A percentile compares a stretch with the other conserved stretches of the same genome.
Evolutionary conservation across 2,329 filamentous ascomycete genomes (phyloP).

Genomic region (Zymoseptoria passerinii): DNA sequence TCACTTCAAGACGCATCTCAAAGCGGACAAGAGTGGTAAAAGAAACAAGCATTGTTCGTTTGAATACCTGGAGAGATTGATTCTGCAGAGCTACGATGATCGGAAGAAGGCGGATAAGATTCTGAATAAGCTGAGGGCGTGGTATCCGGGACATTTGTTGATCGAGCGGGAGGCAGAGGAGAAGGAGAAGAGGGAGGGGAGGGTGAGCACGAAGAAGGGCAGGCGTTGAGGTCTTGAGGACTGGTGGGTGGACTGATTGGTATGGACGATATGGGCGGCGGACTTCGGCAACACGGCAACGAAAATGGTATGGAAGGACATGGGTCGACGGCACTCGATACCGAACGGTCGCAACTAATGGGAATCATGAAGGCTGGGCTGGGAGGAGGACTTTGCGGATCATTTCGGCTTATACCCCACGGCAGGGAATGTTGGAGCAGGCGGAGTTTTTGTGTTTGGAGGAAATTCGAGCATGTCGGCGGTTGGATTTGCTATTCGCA

Average conservation of each 20-base stretch:
- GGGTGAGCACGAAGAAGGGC: background rate
- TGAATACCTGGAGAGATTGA: conserved; percentile 33
- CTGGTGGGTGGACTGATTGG: too few species aligned
- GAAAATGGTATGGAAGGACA: background rate
- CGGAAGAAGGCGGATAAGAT: conserved; percentile 40
- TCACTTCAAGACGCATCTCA: conserved; percentile 27
- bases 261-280: too few species aligned
- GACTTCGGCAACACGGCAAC: background rate
- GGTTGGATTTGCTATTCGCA: background rate
- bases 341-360: background rate
- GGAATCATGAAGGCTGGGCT: background rate
- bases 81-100: conserved; percentile 89
- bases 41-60: conserved; percentile 18
- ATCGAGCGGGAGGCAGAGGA: background rate
- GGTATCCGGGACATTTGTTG: background rate
- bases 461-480: background rate
- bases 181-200: background rate
- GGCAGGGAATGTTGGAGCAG: background rate
- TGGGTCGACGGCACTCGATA: background rate
- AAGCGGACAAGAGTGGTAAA: conserved; percentile 13
- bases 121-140: conserved; percentile 9
- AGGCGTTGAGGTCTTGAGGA: background rate
- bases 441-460: background rate
- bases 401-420: background rate
- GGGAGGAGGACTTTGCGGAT: background rate